Conservation (phyloP, 257 asterid genomes). For the Galeopsis tetrahit region DNA sequence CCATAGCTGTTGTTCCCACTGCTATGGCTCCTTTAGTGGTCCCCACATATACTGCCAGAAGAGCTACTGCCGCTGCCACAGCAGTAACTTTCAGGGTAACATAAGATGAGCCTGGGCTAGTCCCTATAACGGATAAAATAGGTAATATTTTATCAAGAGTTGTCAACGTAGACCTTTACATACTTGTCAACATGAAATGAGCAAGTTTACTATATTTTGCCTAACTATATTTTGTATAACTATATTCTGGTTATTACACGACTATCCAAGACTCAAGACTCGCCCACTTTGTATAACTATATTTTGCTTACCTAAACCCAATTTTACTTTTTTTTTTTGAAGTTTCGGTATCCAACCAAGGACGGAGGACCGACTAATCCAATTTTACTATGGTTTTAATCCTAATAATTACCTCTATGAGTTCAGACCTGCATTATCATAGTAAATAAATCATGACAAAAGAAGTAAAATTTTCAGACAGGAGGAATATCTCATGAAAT, state of each 20-base stretch:
- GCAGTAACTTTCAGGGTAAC: conserved; percentile 70
- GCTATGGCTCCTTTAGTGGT: conserved; percentile 64
- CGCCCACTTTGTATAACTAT: conserved; percentile 25
- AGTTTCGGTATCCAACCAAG: too few relatives aligned
- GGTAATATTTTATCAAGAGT: conserved; percentile 49
- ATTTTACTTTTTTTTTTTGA: background rate
- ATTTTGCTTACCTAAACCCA: conserved; percentile 6
- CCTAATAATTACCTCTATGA: conserved; percentile 16
- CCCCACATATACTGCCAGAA: conserved; percentile 72
- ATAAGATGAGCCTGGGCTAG: conserved; percentile 81
- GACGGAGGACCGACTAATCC: too few relatives aligned
- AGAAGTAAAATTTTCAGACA: too few relatives aligned
- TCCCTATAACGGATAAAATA: conserved; percentile 80
- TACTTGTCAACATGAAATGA: conserved; percentile 37
- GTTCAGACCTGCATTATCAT: conserved; percentile 18
- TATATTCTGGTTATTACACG: conserved; percentile 29
- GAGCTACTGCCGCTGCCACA: conserved; percentile 82
- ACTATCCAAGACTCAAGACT: conserved; percentile 24
- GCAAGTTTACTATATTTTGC: conserved; percentile 31
- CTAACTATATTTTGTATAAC: too few relatives aligned
- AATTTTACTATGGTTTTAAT: conserved; percentile 4
- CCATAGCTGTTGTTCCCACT: conserved; percentile 74
- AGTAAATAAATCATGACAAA: background rate
- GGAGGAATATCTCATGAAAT: too few relatives aligned
- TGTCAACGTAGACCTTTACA: conserved; percentile 37